Evolutionary conservation across 1,284 basidiomycete species (phyloP).

Genomic region (Stygiomarasmius scandens): DNA sequence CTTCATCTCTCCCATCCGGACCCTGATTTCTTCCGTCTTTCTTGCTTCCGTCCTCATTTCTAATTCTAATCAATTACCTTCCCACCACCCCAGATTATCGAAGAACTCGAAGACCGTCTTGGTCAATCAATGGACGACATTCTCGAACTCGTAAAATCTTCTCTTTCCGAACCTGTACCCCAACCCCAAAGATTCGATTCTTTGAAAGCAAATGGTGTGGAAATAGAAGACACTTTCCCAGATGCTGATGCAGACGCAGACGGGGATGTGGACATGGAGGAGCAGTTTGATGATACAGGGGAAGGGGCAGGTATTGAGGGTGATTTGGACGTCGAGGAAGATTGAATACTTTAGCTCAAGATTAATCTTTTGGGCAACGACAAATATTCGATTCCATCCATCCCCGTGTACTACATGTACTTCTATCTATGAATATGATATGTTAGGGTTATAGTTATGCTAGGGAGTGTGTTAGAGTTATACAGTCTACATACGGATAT

Average conservation of each 20-base stretch:
- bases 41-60: too few relatives aligned
- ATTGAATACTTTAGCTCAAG: too few relatives aligned
- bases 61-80: too few relatives aligned
- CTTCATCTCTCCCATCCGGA: background rate
- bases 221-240: background rate
- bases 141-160: conserved; percentile 57
- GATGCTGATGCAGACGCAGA: conserved; percentile 27
- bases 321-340: conserved; percentile 73
- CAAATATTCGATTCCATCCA: background rate
- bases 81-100: conserved; percentile 75
- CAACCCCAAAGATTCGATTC: conserved; percentile 15
- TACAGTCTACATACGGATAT: background rate
- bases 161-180: conserved; percentile 34
- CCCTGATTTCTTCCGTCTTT: background rate
- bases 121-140: conserved; percentile 75
- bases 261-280: conserved; percentile 32
- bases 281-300: conserved; percentile 65
- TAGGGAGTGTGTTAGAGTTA: background rate
- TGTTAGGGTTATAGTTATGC: conserved; percentile 3
- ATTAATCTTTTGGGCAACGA: too few relatives aligned
- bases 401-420: background rate
- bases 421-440: too few relatives aligned
- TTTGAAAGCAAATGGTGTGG: background rate
- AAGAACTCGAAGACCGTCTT: conserved; percentile 86
- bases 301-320: conserved; percentile 71